A percentile compares a stretch with the other conserved stretches of the same genome.
Evolutionary conservation across 164 flowering plant genomes (phyloP).

Genomic region (Houttuynia cordata): DNA sequence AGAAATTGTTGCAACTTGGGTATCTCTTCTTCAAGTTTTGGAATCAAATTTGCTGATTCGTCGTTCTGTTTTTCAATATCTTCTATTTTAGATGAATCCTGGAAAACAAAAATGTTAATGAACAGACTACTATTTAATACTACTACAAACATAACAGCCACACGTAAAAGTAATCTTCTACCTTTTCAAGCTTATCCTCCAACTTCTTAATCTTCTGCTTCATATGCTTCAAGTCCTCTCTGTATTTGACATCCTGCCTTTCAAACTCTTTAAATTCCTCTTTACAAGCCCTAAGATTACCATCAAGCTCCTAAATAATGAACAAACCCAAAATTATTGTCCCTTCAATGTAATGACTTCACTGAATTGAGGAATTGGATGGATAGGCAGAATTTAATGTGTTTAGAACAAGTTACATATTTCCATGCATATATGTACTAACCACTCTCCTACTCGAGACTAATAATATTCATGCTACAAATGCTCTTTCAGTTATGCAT

Average conservation of each 20-base stretch:
- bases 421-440: too few relatives aligned
- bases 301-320: constrained; percentile 52
- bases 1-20: constrained; percentile 52
- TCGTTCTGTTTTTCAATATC: constrained; percentile 45
- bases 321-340: background rate
- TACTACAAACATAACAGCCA: background rate
- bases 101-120: constrained; percentile 9
- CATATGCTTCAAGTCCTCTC: constrained; percentile 79
- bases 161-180: constrained; percentile 9
- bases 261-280: constrained; percentile 92
- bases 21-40: constrained; percentile 64
- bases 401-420: too few relatives aligned
- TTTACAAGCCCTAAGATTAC: constrained; percentile 42
- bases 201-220: constrained; percentile 82
- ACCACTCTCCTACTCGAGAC: too few relatives aligned
- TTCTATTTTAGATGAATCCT: constrained; percentile 68
- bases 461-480: too few relatives aligned
- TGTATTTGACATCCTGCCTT: constrained; percentile 79
- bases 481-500: too few relatives aligned
- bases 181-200: constrained; percentile 66
- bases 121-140: background rate
- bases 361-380: background rate
- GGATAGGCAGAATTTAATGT: too few relatives aligned
- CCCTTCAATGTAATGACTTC: background rate
- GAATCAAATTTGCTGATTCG: constrained; percentile 48